These are phyloP conservation scores for Paracamarosporium sp. DNA, from an alignment of 2,329 filamentous ascomycete species.

Conservation along the genomic window DNA sequence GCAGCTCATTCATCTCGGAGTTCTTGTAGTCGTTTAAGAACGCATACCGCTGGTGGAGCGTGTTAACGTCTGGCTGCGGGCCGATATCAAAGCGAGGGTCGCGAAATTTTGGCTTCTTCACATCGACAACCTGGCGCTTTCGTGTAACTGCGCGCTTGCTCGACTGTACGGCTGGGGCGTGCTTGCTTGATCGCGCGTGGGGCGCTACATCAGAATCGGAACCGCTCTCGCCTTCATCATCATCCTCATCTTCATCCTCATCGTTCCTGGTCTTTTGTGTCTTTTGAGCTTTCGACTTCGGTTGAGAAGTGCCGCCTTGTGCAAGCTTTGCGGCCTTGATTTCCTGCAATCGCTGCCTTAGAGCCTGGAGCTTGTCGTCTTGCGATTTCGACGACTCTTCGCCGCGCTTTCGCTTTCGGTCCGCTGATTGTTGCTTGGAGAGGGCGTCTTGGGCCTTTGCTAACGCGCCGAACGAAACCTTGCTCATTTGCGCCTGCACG, in stretches of 20 bases:
- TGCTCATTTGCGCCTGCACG: slow-evolving; percentile 56
- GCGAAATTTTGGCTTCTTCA: slow-evolving; percentile 66
- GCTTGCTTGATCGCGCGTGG: slow-evolving; percentile 72
- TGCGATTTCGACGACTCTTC: slow-evolving; percentile 47
- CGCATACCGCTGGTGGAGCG: slow-evolving; percentile 75
- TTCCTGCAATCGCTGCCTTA: slow-evolving; percentile 53
- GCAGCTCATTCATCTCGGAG: slow-evolving; percentile 80
- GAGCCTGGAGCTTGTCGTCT: slow-evolving; percentile 54
- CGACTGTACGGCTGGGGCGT: slow-evolving; percentile 83
- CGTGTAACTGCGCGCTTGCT: slow-evolving; percentile 85
- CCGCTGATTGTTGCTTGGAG: slow-evolving; percentile 39
- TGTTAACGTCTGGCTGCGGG: slow-evolving; percentile 61
- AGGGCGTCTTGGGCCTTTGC: slow-evolving; percentile 83
- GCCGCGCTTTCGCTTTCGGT: slow-evolving; percentile 52
- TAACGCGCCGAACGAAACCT: slow-evolving; percentile 87
- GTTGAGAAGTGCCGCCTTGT: slow-evolving; percentile 23
- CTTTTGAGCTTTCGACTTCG: slow-evolving; percentile 23
- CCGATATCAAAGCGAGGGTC: slow-evolving; percentile 88
- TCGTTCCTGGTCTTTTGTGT: slow-evolving; percentile 5
- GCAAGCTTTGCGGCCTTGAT: slow-evolving; percentile 50
- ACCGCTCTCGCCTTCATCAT: slow-evolving; percentile 38
- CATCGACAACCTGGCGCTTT: slow-evolving; percentile 73
- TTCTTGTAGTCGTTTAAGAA: slow-evolving; percentile 89
- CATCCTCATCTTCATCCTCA: slow-evolving; percentile 31
- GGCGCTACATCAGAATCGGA: slow-evolving; percentile 43